Evolutionary conservation across 1,139 yeast genomes (phyloP).

Genomic region (Diutina rugosa): DNA sequence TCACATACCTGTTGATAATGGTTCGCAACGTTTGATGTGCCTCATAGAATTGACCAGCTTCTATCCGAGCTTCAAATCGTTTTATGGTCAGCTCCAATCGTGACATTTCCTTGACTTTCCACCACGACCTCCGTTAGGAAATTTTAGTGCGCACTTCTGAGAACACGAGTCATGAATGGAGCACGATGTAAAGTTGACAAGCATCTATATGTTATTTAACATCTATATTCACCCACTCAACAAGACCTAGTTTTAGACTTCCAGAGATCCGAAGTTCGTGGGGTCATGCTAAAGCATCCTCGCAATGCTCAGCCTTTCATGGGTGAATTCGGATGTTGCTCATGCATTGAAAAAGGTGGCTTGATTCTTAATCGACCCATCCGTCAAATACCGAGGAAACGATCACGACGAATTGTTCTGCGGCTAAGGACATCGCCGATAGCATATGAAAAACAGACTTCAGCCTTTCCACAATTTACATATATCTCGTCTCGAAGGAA

Average conservation of each 20-base stretch:
- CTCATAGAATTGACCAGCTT: constrained; percentile 72
- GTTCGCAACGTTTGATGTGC: constrained; percentile 92
- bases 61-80: constrained; percentile 57
- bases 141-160: background rate
- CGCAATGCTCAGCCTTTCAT: background rate
- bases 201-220: too few relatives aligned
- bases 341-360: background rate
- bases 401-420: background rate
- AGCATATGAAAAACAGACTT: too few relatives aligned
- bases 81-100: constrained; percentile 35
- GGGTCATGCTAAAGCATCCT: background rate
- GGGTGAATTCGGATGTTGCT: background rate
- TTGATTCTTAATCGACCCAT: background rate
- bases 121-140: background rate
- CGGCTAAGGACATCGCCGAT: too few relatives aligned
- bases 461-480: too few relatives aligned
- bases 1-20: constrained; percentile 71
- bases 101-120: background rate
- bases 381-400: background rate
- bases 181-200: too few relatives aligned
- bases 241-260: too few relatives aligned
- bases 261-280: background rate
- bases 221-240: too few relatives aligned
- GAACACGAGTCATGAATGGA: too few relatives aligned
- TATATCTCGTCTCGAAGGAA: too few relatives aligned